Evolutionary conservation across 768 basidiomycete genomes (phyloP), one percentile per base, ranked within the genome.

Genomic region (Cyclocybe cylindracea): DNA sequence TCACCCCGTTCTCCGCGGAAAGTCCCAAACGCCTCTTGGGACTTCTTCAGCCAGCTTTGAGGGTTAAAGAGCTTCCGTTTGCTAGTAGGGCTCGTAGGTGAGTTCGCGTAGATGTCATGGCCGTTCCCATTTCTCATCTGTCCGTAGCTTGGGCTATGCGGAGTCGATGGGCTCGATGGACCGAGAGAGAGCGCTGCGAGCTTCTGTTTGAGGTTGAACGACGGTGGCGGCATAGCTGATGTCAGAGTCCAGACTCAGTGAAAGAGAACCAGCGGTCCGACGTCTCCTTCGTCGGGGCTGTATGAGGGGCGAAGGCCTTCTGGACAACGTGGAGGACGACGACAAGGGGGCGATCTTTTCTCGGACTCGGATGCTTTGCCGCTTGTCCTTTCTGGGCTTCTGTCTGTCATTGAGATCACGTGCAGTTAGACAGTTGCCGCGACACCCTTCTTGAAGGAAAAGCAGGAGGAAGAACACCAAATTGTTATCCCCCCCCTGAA

Each of bases 121-220:
- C 32, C 46, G 35, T 60, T 42, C 10, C 44, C 49, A 31, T 51
- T 48, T 14, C 46, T 59, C 33, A 46, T 42, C 39, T 45, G 52
- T 38, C 44, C 46, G 47, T 57, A 48, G 39, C 36, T 54, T 35
- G 55, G 31, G 38, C 54, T 51, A 48, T 65, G 53, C 4, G 72
- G 66, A 7, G 76, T 63, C 0, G 78, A 70, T 0, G 80, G 77
- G n/a, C 77, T 73, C 1, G 82, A 82, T 5, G 74, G 61, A 5
- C 82, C 75, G 2, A 80, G 66, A 8, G 85, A 80, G 29, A 89
- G 76, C 0, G 85, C 81, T 13, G 85, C 79, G 6, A 89, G 77
- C 52, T 82, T 71, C 61, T 89, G 86, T 68, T 86, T 89, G 52
- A 89, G 75, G 44, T 68, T 83, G 16, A 79, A 64, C 19, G 62